Evolutionary conservation across 495 filamentous ascomycete genomes (phyloP), one percentile per base, ranked within the genome.

Genomic region (Ramalina peruviana): DNA sequence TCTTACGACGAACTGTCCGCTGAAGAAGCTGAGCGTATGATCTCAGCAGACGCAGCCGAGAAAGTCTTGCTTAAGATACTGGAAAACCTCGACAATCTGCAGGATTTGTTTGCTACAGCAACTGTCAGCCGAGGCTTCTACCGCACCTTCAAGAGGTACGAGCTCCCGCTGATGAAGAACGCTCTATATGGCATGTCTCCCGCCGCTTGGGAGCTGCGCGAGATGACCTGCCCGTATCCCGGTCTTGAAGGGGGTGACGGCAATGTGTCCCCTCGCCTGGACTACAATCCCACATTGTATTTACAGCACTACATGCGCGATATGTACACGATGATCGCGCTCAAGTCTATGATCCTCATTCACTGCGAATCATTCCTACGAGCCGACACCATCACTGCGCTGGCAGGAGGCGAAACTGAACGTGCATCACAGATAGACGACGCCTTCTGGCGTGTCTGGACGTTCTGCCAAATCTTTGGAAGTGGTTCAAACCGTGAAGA

Each of bases 361-460:
- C 75, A 74, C 38, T 83, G 80, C 46, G 60, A 71, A 41, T 68
- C 71, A 10, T 78, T 80, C 54, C 60, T 82, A 13, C 77, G 79
- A 13, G 71, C 64, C 0, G 76, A 80, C 27, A 81, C 78, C 0
- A 68, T 76, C 6, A 61, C 62, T 9, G 79, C 76, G 2, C 68
- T 83, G 13, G 62, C 73, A 1, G 76, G 73, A 4, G 54, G 67
- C 9, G 70, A 79, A 48, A 65, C 67, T 36, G 50, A 58, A 7
- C 68, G 73, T 11, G 69, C 74, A 0, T 66, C 69, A 41, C 71
- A 75, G 48, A 69, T 82, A n/a, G 75, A 82, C 54, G 71, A 79
- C 59, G 80, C 80, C 1, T 74, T 83, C 47, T 83, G 79, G 78
- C 72, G 80, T 0, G 71, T 84, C 17, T 84, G 80, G 80, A 80